phyloP scores from a whole-genome alignment of 2,329 filamentous ascomycete genomes.

The Hypoxylon sp. region DNA sequence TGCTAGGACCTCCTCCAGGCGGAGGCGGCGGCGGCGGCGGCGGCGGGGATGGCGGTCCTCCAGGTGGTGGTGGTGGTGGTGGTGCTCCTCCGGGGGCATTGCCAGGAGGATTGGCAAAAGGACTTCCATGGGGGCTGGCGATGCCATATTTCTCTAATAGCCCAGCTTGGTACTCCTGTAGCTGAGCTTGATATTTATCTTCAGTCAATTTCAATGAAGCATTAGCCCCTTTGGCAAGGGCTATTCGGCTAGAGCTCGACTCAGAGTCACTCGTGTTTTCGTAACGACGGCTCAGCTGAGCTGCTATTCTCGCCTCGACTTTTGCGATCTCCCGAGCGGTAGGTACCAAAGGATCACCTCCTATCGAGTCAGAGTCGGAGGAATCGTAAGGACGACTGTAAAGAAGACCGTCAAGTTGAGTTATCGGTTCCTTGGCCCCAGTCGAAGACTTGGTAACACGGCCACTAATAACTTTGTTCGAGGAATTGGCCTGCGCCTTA shows the following conservation, averaged over 20 bases:
- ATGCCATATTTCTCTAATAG: too few relatives aligned
- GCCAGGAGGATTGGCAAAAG: too few relatives aligned
- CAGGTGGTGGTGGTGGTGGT: too few relatives aligned
- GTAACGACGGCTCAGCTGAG: not conserved
- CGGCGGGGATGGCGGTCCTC: too few relatives aligned
- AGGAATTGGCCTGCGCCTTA: constrained; percentile 1
- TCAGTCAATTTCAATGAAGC: not conserved
- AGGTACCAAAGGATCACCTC: not conserved
- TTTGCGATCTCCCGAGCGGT: not conserved
- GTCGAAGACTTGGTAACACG: constrained; percentile 39
- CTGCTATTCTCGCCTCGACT: not conserved
- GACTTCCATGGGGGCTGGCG: too few relatives aligned
- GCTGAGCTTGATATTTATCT: not conserved
- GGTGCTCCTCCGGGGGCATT: not conserved
- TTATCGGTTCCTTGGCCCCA: constrained; percentile 5
- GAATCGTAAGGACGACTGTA: too few relatives aligned
- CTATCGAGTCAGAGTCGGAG: too few relatives aligned
- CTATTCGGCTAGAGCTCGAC: not conserved
- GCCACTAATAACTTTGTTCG: constrained; percentile 37
- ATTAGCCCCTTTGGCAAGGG: not conserved
- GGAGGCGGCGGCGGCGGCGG: too few relatives aligned
- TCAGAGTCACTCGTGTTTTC: not conserved
- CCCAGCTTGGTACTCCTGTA: too few relatives aligned
- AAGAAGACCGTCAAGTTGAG: not conserved
- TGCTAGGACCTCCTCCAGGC: too few relatives aligned